phyloP scores from a whole-genome alignment of 768 basidiomycete species.

The Crucibulum laeve region DNA sequence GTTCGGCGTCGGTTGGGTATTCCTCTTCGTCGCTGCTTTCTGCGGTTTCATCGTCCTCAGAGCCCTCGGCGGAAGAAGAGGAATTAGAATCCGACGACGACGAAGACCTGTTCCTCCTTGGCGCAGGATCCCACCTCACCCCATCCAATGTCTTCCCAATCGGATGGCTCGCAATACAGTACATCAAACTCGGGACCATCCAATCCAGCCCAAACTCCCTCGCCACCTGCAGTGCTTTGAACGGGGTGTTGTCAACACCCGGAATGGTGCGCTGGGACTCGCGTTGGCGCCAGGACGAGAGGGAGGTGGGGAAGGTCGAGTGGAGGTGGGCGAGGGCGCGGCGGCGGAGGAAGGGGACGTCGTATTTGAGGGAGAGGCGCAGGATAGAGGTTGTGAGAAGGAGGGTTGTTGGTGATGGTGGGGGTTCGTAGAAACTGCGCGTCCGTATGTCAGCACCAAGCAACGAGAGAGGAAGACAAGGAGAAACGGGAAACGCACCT shows the following conservation, averaged over 20 bases:
- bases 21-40: not conserved
- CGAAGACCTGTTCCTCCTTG: too few species aligned
- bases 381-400: slow-evolving; percentile 28
- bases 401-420: slow-evolving; percentile 24
- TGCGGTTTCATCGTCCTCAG: too few species aligned
- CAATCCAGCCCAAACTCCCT: slow-evolving; percentile 28
- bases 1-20: not conserved
- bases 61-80: too few species aligned
- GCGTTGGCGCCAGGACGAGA: slow-evolving; percentile 27
- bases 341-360: slow-evolving; percentile 26
- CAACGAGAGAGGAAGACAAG: not conserved
- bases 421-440: slow-evolving; percentile 28
- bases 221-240: slow-evolving; percentile 28
- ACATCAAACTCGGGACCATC: slow-evolving; percentile 30
- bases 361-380: slow-evolving; percentile 34
- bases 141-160: slow-evolving; percentile 31
- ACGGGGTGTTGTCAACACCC: slow-evolving; percentile 32
- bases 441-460: not conserved
- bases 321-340: slow-evolving; percentile 29
- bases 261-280: slow-evolving; percentile 30
- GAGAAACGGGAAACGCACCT: not conserved
- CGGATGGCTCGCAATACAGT: slow-evolving; percentile 32
- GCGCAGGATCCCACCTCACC: slow-evolving; percentile 19
- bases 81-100: too few species aligned
- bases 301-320: slow-evolving; percentile 30